Evolutionary conservation across 345 rosid species (phyloP), one percentile per base, ranked within the genome.

Genomic region (Salix purpurea): DNA sequence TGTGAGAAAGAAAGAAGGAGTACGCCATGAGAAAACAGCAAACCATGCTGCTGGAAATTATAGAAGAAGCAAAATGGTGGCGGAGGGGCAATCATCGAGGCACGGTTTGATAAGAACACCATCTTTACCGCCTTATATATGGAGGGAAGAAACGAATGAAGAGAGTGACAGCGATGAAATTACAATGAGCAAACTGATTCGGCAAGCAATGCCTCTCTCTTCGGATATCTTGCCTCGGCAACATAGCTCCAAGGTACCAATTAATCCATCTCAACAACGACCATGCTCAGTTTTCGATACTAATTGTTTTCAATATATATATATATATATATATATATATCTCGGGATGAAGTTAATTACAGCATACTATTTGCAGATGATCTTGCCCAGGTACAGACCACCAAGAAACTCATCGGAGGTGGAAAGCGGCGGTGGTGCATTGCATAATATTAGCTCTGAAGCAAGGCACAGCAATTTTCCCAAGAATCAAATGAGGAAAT

Each of bases 131-230:
- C 77, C 73, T 69, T 67, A 67, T 81, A 70, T 86, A 1, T 65
- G 75, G 50, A 75, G 70, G 69, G 81, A 77, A 77, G 86, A 75
- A 36, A 65, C 69, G 64, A 40, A 50, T 69, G 83, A 87, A 44
- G 90, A 86, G 37, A 78, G 79, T 54, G 92, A 86, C 3, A 76
- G 75, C 65, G 89, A 89, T 34, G 50, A 46, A 46, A 76, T 83
- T n/a, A 78, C 88, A 70, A 85, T 91, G 90, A 87, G 95, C 52
- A 81, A 74, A 79, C 81, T 91, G 83, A 91, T 88, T 69, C 87
- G 83, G 54, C 87, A 86, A 67, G 92, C 94, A 69, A 81, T 86
- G 76, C 78, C 85, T 28, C 62, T 66, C 42, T 78, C 91, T 44
- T 44, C 79, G 10, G 68, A 69, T 34, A 26, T 65, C 69, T 71